A percentile compares a stretch with the other conserved stretches of the same genome.
phyloP scores from a whole-genome alignment of 768 basidiomycete species.

The Daedalea quercina region DNA sequence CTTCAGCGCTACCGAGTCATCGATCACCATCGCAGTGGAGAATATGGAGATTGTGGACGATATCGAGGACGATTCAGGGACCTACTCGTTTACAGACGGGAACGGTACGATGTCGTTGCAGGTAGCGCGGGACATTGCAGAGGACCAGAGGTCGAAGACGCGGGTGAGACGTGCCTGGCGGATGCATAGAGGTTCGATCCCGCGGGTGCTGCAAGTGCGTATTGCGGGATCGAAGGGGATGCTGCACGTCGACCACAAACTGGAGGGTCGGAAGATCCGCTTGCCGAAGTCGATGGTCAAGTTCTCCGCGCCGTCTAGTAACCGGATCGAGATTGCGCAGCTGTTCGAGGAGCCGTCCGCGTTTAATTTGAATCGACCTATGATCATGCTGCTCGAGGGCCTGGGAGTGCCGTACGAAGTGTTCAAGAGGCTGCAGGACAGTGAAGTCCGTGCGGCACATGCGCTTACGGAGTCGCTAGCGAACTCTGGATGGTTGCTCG shows the following conservation, averaged over 20 bases:
- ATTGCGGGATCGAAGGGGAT: slow-evolving; percentile 63
- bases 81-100: slow-evolving; percentile 61
- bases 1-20: slow-evolving; percentile 68
- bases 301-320: slow-evolving; percentile 43
- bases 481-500: slow-evolving; percentile 43
- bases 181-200: slow-evolving; percentile 23
- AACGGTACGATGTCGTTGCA: slow-evolving; percentile 56
- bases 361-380: slow-evolving; percentile 55
- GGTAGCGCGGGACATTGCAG: slow-evolving; percentile 43
- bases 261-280: slow-evolving; percentile 41
- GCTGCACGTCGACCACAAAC: slow-evolving; percentile 48
- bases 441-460: slow-evolving; percentile 40
- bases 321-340: slow-evolving; percentile 54
- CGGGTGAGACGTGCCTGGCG: slow-evolving; percentile 28
- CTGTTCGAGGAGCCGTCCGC: slow-evolving; percentile 53
- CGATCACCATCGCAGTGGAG: slow-evolving; percentile 34
- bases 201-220: slow-evolving; percentile 54
- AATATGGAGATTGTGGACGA: slow-evolving; percentile 38
- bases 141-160: slow-evolving; percentile 30
- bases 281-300: slow-evolving; percentile 64
- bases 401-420: slow-evolving; percentile 49
- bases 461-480: slow-evolving; percentile 35
- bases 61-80: slow-evolving; percentile 27
- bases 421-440: slow-evolving; percentile 48
- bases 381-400: slow-evolving; percentile 59